Base-by-base conservation (phyloP, 306 rosid species). In the Hippophae tibetana region DNA sequence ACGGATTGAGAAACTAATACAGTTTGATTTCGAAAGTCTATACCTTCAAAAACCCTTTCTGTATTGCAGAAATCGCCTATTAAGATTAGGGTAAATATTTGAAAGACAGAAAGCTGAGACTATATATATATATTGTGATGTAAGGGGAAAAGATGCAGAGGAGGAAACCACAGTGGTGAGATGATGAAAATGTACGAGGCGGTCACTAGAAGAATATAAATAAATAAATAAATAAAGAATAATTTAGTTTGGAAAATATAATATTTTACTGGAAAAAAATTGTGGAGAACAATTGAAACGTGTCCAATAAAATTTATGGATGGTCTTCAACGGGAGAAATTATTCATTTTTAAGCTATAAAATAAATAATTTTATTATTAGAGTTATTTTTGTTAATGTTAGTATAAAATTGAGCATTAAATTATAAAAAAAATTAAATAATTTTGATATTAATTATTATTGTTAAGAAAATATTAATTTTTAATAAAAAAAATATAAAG, bases 301-400 rank as follows among this genome's bases (percentile, higher is more conserved):
- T 64, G 75, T 50, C 51, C 61, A 13, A 45, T 41, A 64, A 52
- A 58, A 43, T 43, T 13, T 43, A 52, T 70, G 56, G 13, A 47
- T 49, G 67, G 69, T 50, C 38, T 57, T n/a, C 23, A 45, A 58
- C 7, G 65, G 7, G 43, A 62, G 47, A 26, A 53, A 18, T 18
- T 18, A 18, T 18, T 18, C 23, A 18, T 18, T 18, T 18, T 18
- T n/a, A 18, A 18, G 18, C 18, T 18, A 18, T 18, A 18, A 18
- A 18, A 18, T 18, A n/a, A n/a, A n/a, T n/a, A n/a, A n/a, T n/a
- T n/a, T n/a, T n/a, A n/a, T n/a, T n/a, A n/a, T n/a, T n/a, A 18
- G 18, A 18, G 18, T 18, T 18, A 18, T 18, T 18, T 18, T 18
- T 18, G 18, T 18, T 18, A 18, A 18, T 18, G 18, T 18, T 18